Percentiles rank a stretch among this genome's conserved stretches.
Evolutionary conservation across 805 yeast species (phyloP).

Genomic region (Wickerhamomyces subpelliculosus): DNA sequence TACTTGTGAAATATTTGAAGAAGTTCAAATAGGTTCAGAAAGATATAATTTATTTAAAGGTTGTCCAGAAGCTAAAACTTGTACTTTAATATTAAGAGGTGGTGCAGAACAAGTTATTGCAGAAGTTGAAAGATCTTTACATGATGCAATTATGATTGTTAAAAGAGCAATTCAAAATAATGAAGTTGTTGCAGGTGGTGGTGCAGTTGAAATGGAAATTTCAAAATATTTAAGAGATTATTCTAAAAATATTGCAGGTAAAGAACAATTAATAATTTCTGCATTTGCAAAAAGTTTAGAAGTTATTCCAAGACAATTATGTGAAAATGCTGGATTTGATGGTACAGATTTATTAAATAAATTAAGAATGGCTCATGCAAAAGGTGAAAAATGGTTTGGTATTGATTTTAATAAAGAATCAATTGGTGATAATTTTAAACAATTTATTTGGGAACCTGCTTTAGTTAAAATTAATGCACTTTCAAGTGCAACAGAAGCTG

Average conservation of each 20-base stretch:
- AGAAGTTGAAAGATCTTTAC: conserved; percentile 95
- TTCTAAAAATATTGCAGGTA: conserved; percentile 86
- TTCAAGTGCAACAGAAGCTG: conserved; percentile 95
- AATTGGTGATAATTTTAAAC: conserved; percentile 76
- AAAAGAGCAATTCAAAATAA: conserved; percentile 88
- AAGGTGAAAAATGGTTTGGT: conserved; percentile 89
- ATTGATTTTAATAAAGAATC: conserved; percentile 82
- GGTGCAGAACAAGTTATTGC: conserved; percentile 98
- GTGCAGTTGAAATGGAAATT: conserved; percentile 97
- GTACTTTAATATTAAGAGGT: conserved; percentile 90
- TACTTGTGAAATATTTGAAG: conserved; percentile 81
- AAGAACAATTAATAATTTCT: conserved; percentile 86
- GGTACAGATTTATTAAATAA: conserved; percentile 91
- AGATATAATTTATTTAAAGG: conserved; percentile 91
- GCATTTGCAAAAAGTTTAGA: conserved; percentile 95
- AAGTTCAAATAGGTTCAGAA: conserved; percentile 92
- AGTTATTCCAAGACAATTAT: conserved; percentile 92
- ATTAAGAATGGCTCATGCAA: conserved; percentile 88
- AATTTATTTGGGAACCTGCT: conserved; percentile 97
- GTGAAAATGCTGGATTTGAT: conserved; percentile 99
- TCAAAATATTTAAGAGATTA: conserved; percentile 83
- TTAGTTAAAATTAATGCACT: conserved; percentile 91
- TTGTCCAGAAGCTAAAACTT: conserved; percentile 86
- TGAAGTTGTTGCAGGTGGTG: conserved; percentile 95
- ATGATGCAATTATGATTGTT: conserved; percentile 98